Evolutionary conservation across 2,329 filamentous ascomycete genomes (phyloP).

Genomic region (Helotiales sp.): DNA sequence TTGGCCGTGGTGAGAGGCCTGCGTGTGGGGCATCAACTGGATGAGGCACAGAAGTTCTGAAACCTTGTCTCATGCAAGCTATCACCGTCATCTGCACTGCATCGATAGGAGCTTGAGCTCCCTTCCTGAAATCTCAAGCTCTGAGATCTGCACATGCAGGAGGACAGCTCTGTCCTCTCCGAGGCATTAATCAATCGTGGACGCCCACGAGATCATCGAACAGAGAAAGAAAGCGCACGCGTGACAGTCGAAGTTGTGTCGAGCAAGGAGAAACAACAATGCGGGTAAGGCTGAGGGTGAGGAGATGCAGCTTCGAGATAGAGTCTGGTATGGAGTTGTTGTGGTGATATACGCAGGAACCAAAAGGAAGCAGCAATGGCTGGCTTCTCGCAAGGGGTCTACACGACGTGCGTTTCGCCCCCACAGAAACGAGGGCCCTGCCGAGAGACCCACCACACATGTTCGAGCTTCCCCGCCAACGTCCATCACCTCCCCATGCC

Average conservation of each 20-base stretch:
- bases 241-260: background rate
- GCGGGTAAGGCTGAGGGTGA: constrained; percentile 5
- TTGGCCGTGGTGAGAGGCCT: background rate
- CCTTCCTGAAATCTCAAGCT: too few relatives aligned
- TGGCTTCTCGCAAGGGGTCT: background rate
- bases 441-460: background rate
- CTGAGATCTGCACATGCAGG: background rate
- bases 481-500: background rate
- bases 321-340: background rate
- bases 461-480: background rate
- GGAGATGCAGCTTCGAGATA: background rate
- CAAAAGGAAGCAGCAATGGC: background rate
- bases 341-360: constrained; percentile 5
- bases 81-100: background rate
- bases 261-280: constrained; percentile 1
- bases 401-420: background rate
- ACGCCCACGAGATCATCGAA: too few relatives aligned
- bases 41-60: background rate
- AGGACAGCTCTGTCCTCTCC: background rate
- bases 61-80: background rate
- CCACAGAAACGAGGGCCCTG: background rate
- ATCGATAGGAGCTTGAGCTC: background rate
- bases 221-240: background rate
- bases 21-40: background rate
- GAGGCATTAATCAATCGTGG: too few relatives aligned